These are phyloP conservation scores for Neoboletus brunneissimus DNA, from an alignment of 768 basidiomycete genomes.

Conservation along the genomic window DNA sequence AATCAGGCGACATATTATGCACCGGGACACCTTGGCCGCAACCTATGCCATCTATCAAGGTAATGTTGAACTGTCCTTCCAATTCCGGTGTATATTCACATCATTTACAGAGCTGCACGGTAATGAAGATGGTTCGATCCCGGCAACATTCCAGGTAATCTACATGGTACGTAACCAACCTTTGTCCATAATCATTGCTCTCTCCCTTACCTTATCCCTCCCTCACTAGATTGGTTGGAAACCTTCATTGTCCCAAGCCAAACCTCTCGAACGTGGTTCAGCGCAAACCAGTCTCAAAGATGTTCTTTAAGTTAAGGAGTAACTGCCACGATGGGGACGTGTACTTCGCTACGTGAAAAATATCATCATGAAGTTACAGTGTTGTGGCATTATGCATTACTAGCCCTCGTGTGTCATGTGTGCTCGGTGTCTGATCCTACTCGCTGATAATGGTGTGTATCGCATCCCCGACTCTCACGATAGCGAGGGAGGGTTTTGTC, in stretches of 20 bases:
- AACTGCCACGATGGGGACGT: neutral
- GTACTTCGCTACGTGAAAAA: neutral
- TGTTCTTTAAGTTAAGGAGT: constrained; percentile 37
- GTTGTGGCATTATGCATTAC: neutral
- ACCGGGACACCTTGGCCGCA: constrained; percentile 84
- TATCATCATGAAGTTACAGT: no score
- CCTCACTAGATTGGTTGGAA: constrained; percentile 74
- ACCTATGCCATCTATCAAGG: constrained; percentile 94
- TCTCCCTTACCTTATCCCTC: neutral
- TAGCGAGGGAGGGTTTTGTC: no score
- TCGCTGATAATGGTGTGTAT: neutral
- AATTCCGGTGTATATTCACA: neutral
- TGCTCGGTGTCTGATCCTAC: neutral
- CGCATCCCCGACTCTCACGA: no score
- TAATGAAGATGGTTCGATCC: constrained; percentile 75
- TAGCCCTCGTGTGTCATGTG: neutral
- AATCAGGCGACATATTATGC: constrained; percentile 60
- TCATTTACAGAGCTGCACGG: constrained; percentile 73
- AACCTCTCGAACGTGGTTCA: constrained; percentile 62
- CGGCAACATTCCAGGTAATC: constrained; percentile 95
- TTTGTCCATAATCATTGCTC: neutral
- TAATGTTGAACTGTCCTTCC: constrained; percentile 28
- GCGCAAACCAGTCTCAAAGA: constrained; percentile 62
- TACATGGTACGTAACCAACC: constrained; percentile 67
- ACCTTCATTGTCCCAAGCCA: constrained; percentile 62